Evolutionary conservation across 257 asterid genomes (phyloP), one percentile per base, ranked within the genome.

Genomic region (Solanum bukasovii): DNA sequence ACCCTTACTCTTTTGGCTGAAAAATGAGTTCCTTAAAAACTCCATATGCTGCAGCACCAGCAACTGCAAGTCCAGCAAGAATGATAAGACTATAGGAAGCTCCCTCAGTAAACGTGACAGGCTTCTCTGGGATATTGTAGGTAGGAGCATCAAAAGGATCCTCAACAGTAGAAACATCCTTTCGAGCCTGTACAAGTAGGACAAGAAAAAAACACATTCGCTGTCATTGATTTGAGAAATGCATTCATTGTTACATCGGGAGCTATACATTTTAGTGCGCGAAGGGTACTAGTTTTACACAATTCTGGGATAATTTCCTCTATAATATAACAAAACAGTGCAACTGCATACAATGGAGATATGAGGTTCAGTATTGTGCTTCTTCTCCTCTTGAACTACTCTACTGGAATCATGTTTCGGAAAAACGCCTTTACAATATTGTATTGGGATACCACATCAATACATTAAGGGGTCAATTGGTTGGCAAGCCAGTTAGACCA

Each of bases 101-200:
- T 90, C 98, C 99, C 92, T 97, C 99, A 5, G 96, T 94, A 85
- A 96, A 96, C 1, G 99, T 92, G 90, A 97, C 97, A 29, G 98
- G 99, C 92, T 95, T 97, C 91, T 97, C 96, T 6, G 98, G 99
- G 89, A 97, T 97, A 89, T 96, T 93, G 87, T 96, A 94, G 29
- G 99, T 97, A 83, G 98, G 98, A 84, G 98, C 95, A 92, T 95
- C 98, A 92, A 97, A 96, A 14, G 98, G 98, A 87, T 95, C 96
- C 89, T 96, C 98, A 18, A 93, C 77, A 3, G 92, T 95, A 87
- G 99, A 92, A 87, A 96, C 59, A 23, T 93, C 98, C 90, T 94
- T 97, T 52, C 90, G 93, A 86, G 94, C 31, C 98, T 96, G 98
- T 52, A 88, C 83, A 90, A 88, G 84, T 52, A 4, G 7, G 90